Conservation (phyloP, 495 filamentous ascomycete genomes). For the Xeromyces bisporus region DNA sequence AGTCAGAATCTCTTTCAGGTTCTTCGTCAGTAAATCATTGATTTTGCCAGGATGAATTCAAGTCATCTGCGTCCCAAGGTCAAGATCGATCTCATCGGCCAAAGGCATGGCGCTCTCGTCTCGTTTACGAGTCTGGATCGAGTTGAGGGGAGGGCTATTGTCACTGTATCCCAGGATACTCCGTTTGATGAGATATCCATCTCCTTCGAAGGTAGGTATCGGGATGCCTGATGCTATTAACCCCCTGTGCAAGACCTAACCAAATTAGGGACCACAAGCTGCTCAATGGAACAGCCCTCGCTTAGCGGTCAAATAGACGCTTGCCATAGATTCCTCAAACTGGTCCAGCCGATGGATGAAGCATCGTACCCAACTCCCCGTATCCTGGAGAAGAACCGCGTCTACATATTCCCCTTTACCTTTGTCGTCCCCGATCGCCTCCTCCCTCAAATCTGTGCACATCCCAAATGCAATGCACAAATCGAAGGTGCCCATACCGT, state of each 20-base stretch:
- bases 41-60: too few relatives aligned
- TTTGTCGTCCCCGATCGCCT: slow-evolving; percentile 73
- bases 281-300: slow-evolving; percentile 34
- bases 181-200: slow-evolving; percentile 71
- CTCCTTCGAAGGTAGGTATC: slow-evolving; percentile 50
- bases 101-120: slow-evolving; percentile 21
- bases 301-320: slow-evolving; percentile 35
- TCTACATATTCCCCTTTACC: slow-evolving; percentile 65
- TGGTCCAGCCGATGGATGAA: slow-evolving; percentile 62
- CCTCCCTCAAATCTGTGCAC: slow-evolving; percentile 42
- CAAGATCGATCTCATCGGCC: slow-evolving; percentile 17
- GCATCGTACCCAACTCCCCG: slow-evolving; percentile 51
- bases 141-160: slow-evolving; percentile 39
- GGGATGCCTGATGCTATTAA: slow-evolving; percentile 14
- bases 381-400: slow-evolving; percentile 45
- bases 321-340: slow-evolving; percentile 53
- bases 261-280: slow-evolving; percentile 27
- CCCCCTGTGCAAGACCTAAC: slow-evolving; percentile 7
- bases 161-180: slow-evolving; percentile 47
- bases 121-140: slow-evolving; percentile 43
- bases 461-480: slow-evolving; percentile 35
- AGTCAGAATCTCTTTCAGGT: too few relatives aligned
- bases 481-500: slow-evolving; percentile 57
- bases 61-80: slow-evolving; percentile 17
- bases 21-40: too few relatives aligned